Conservation (phyloP, 1,284 basidiomycete genomes). For the Rhodotorula sp. region DNA sequence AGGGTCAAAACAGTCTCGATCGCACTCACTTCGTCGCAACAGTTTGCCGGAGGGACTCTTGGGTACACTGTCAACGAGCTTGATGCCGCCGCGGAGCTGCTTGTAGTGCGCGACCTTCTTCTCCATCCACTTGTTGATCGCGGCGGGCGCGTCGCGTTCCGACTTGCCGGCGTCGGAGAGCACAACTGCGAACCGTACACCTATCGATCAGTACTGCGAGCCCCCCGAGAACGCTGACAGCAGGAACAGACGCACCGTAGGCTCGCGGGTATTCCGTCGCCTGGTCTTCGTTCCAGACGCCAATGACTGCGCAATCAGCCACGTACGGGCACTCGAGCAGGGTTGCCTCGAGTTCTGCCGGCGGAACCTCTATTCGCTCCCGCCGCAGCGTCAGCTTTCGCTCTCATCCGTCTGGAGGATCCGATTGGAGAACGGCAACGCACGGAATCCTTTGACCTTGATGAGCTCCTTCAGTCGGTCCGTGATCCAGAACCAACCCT, state of each 20-base stretch:
- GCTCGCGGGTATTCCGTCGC: slow-evolving; percentile 40
- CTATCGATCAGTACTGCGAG: neutral
- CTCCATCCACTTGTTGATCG: slow-evolving; percentile 46
- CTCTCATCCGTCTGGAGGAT: too few relatives aligned
- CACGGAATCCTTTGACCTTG: slow-evolving; percentile 33
- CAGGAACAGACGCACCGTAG: slow-evolving; percentile 11
- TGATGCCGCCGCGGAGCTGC: slow-evolving; percentile 45
- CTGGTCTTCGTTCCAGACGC: slow-evolving; percentile 34
- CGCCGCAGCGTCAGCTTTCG: too few relatives aligned
- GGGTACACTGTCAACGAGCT: slow-evolving; percentile 38
- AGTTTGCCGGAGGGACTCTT: slow-evolving; percentile 38
- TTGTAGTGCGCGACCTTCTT: slow-evolving; percentile 49
- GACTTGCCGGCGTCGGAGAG: slow-evolving; percentile 38
- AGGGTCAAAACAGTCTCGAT: neutral
- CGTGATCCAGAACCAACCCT: slow-evolving; percentile 35
- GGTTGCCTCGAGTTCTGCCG: slow-evolving; percentile 28
- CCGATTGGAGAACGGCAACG: slow-evolving; percentile 9
- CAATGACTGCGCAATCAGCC: slow-evolving; percentile 42
- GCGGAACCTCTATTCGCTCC: slow-evolving; percentile 7
- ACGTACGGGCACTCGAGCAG: slow-evolving; percentile 36
- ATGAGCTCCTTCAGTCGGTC: slow-evolving; percentile 39
- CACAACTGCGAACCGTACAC: slow-evolving; percentile 19
- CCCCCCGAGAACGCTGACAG: neutral
- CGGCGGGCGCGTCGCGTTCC: slow-evolving; percentile 35
- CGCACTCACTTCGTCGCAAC: slow-evolving; percentile 17